Evolutionary conservation across 2,329 filamentous ascomycete genomes (phyloP), one percentile per base, ranked within the genome.

Genomic region (Dothiorella sarmentorum): DNA sequence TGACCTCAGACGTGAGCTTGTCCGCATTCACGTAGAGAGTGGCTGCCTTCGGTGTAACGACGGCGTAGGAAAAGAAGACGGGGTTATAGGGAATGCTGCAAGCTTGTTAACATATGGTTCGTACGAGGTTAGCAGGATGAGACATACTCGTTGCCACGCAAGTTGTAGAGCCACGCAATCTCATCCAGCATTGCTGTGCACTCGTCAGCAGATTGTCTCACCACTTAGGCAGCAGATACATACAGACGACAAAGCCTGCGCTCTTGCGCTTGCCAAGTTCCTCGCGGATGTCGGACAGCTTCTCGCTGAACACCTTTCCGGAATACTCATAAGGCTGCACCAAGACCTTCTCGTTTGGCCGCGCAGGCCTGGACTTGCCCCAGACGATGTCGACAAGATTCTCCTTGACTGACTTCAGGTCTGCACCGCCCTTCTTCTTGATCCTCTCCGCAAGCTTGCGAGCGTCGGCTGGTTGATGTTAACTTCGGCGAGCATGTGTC

Each of bases 151-250:
- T 83, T 94, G 66, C 94, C 94, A 65, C 94, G 86, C 49, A 99
- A 78, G 75, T 99, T 99, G 79, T 97, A 97, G n/a, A 99, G 81
- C 94, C 94, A 99, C 10, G 94, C 94, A 66, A 97, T 85, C 74
- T 99, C 94, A 68, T 99, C 94, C 42, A 99, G 84, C 86, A 95
- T 92, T 5, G 92, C 78, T 78, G 55, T 26, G 42, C 35, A 38
- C 9, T 51, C 37, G 13, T 60, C 42, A 55, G 62, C 37, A 24
- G 9, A 37, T 24, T 27, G 51, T 37, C 44, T 53, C 10, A 11
- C 24, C 26, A 29, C 10, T n/a, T 18, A 7, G 9, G 18, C n/a
- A 15, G 9, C 13, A 5, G 31, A 57, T 47, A 61, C 73, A 58
- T 76, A 76, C 78, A 97, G 44, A 97, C 85, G 49, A 97, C 85